Evolutionary conservation across 1,284 basidiomycete species (phyloP).

Genomic region (Coniferiporia weirii): DNA sequence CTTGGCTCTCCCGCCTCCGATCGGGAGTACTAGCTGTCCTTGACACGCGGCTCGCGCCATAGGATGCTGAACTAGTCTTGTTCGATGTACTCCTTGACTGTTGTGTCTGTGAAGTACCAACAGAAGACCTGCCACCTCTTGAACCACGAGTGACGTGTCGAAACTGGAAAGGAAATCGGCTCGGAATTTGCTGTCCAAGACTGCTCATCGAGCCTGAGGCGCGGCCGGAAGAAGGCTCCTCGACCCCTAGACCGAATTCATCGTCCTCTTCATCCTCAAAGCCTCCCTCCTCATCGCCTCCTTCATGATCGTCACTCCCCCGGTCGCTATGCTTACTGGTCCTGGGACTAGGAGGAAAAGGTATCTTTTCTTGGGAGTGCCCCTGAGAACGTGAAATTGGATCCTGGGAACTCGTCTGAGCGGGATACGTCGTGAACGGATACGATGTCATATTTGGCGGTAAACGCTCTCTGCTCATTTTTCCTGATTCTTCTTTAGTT

Average conservation of each 20-base stretch:
- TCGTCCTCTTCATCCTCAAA: conserved; percentile 34
- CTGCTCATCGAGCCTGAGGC: conserved; percentile 75
- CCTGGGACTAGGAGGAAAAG: conserved; percentile 57
- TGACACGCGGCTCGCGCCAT: conserved; percentile 8
- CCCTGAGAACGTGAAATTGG: not conserved
- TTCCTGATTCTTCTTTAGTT: conserved; percentile 25
- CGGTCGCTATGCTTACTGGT: conserved; percentile 33
- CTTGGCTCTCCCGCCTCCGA: conserved; percentile 7
- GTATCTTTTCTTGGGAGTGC: conserved; percentile 38
- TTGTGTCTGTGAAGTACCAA: conserved; percentile 21
- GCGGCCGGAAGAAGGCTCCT: conserved; percentile 43
- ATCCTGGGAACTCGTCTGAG: conserved; percentile 51
- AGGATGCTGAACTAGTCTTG: conserved; percentile 24
- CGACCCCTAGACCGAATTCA: conserved; percentile 27
- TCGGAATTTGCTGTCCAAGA: conserved; percentile 65
- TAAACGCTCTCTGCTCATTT: conserved; percentile 23
- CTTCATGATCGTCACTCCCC: conserved; percentile 31
- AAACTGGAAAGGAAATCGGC: conserved; percentile 67
- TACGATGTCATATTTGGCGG: conserved; percentile 43
- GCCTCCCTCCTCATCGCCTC: conserved; percentile 32
- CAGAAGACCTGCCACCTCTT: conserved; percentile 35
- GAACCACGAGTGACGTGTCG: conserved; percentile 36
- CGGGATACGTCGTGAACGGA: conserved; percentile 53
- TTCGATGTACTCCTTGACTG: conserved; percentile 10
- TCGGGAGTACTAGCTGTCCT: conserved; percentile 19